Conservation (phyloP, 2,329 filamentous ascomycete species). For the Intubia oerlemansii region DNA sequence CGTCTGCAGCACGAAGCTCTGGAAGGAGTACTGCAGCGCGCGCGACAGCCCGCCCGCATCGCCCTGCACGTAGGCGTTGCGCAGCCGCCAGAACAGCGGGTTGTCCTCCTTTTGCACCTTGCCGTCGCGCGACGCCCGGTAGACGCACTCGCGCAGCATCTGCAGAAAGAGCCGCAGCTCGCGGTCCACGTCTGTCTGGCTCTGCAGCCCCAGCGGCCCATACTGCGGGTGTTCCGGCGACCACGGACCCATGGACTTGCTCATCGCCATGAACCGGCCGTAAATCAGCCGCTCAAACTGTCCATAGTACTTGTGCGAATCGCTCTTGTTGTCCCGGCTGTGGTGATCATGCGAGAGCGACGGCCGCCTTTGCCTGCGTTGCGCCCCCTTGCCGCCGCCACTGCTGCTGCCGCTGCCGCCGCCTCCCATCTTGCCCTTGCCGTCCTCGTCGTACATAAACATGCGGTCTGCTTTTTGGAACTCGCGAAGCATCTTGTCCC, state of each 20-base stretch:
- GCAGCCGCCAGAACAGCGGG: slow-evolving; percentile 34
- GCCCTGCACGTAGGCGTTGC: slow-evolving; percentile 33
- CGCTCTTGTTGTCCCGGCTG: too few species aligned
- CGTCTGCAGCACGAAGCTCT: slow-evolving; percentile 36
- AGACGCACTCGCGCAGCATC: slow-evolving; percentile 22
- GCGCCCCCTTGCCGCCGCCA: too few species aligned
- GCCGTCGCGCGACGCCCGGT: slow-evolving; percentile 18
- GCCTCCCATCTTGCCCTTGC: too few species aligned
- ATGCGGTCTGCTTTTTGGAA: too few species aligned
- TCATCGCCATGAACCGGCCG: too few species aligned
- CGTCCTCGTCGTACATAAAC: too few species aligned
- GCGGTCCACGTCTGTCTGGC: slow-evolving; percentile 19
- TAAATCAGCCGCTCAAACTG: too few species aligned
- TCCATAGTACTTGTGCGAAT: too few species aligned
- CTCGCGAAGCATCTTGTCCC: too few species aligned
- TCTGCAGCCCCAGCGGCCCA: slow-evolving; percentile 15
- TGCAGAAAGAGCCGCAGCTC: slow-evolving; percentile 24
- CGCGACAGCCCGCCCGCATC: slow-evolving; percentile 27
- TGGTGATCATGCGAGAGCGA: too few species aligned
- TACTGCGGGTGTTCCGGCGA: slow-evolving; percentile 10
- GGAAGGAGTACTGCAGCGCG: slow-evolving; percentile 49
- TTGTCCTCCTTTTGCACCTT: slow-evolving; percentile 21
- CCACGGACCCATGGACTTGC: slow-evolving; percentile 11
- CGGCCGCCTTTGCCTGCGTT: too few species aligned
- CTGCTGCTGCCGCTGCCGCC: too few species aligned